phyloP scores from a whole-genome alignment of 148 eudicot species.

The Arctostaphylos glauca region DNA sequence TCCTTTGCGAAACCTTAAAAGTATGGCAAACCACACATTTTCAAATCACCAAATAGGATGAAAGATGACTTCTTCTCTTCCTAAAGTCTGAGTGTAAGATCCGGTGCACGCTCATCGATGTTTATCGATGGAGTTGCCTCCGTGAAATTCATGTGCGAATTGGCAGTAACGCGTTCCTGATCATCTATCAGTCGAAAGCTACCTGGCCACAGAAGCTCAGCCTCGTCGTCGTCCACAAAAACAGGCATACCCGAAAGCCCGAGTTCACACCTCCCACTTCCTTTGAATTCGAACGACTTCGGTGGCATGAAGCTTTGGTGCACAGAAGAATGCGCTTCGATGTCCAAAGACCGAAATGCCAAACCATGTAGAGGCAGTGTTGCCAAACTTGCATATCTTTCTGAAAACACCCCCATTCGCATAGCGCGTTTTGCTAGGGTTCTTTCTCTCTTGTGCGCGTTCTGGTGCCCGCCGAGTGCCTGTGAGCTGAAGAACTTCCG shows the following conservation, averaged over 20 bases:
- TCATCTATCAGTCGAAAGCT: slow-evolving; percentile 41
- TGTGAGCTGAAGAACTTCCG: slow-evolving; percentile 68
- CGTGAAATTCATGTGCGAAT: slow-evolving; percentile 15
- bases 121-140: slow-evolving; percentile 12
- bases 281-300: slow-evolving; percentile 19
- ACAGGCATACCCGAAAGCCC: slow-evolving; percentile 33
- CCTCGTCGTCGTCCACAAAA: slow-evolving; percentile 34
- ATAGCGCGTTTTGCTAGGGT: slow-evolving; percentile 57
- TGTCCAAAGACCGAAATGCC: slow-evolving; percentile 26
- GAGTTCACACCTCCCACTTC: slow-evolving; percentile 31
- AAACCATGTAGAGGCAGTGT: slow-evolving; percentile 53
- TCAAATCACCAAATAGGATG: neutral
- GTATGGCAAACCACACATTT: neutral
- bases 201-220: slow-evolving; percentile 61
- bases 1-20: neutral
- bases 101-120: slow-evolving; percentile 33
- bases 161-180: neutral
- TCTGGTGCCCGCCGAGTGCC: slow-evolving; percentile 71
- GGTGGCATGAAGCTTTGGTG: slow-evolving; percentile 30
- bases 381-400: slow-evolving; percentile 47
- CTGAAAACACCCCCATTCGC: slow-evolving; percentile 49
- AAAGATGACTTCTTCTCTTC: neutral
- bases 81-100: slow-evolving; percentile 62
- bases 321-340: slow-evolving; percentile 47
- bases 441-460: slow-evolving; percentile 69